A percentile compares a stretch with the other conserved stretches of the same genome.
Conservation (phyloP, 768 basidiomycete species). For the Calocera viscosa region DNA sequence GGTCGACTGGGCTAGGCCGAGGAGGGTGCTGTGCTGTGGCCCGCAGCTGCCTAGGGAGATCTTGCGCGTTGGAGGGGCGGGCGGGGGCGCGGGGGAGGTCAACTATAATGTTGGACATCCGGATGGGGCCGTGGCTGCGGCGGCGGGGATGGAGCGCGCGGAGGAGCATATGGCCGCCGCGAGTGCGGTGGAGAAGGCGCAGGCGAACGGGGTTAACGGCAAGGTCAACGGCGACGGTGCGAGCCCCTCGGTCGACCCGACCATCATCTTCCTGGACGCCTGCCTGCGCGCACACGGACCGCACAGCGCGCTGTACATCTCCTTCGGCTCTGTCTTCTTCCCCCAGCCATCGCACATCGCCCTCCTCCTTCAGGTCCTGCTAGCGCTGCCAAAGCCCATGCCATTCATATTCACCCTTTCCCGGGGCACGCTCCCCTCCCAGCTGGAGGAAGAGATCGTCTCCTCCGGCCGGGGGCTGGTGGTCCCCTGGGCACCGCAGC, state of each 20-base stretch:
- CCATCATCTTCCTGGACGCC: background rate
- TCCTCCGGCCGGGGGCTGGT: constrained; percentile 19
- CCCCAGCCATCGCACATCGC: background rate
- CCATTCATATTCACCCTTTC: background rate
- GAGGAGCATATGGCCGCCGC: no score
- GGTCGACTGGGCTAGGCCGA: no score
- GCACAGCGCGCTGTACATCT: background rate
- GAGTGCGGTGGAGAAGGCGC: no score
- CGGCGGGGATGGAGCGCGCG: no score
- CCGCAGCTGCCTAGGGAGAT: no score
- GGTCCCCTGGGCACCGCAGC: constrained; percentile 22
- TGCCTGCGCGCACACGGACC: background rate
- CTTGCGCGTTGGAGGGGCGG: no score
- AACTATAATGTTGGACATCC: no score
- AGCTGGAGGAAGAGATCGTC: constrained; percentile 14
- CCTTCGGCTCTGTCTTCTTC: background rate
- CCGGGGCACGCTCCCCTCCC: constrained; percentile 13
- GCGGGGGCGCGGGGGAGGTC: no score
- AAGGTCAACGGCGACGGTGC: no score
- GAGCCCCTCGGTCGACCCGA: background rate
- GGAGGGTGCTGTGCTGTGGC: no score
- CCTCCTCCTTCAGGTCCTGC: background rate
- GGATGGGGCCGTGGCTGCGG: no score
- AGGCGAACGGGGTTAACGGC: no score
- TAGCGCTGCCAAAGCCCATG: background rate